Conservation (phyloP, 176 grass and related monocot genomes). For the sorghum (Sorghum bicolor) region Sorghum_bicolor_NCBIv3 NC_012878.2:15116501-15117000, state of each 20-base stretch:
- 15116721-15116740: neutral
- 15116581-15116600: neutral
- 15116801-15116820: neutral
- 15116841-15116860: too few species aligned
- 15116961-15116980: too few species aligned
- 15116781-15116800: neutral
- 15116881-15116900: too few species aligned
- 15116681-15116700: neutral
- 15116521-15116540: neutral
- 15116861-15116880: too few species aligned
- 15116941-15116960: too few species aligned
- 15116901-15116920: too few species aligned
- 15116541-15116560: neutral
- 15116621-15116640: neutral
- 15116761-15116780: neutral
- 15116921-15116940: too few species aligned
- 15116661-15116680: neutral
- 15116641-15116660: neutral
- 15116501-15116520: neutral
- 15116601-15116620: neutral
- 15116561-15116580: neutral
- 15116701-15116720: neutral
- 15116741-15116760: neutral
- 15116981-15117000: too few species aligned
- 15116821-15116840: too few species aligned